Evolutionary conservation across 495 filamentous ascomycete genomes (phyloP), one percentile per base, ranked within the genome.

Genomic region (Penicillium desertorum): DNA sequence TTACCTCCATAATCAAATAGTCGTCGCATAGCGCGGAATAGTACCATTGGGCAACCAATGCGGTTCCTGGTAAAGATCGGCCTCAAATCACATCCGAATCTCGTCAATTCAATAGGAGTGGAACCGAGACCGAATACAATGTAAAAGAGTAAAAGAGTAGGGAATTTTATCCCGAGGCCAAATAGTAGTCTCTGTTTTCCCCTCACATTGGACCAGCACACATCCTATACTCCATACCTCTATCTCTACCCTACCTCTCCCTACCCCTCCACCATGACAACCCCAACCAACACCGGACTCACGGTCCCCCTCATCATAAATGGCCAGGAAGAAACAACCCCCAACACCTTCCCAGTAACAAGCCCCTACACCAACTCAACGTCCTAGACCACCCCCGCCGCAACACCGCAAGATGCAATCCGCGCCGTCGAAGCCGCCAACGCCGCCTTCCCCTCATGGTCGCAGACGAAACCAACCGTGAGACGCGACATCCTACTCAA

Each of bases 401-500:
- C 88, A 32, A 79, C 81, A 10, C 73, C 83, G 17, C 61, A 70
- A 23, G 86, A 93, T 56, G 88, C 84, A 39, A 64, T 78, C 25
- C 71, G 77, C 20, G 89, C 89, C 30, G 73, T 90, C 25, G 73
- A 82, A 23, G 80, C 89, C 1, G 90, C 91, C 0, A 73, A 83
- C 30, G 75, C 78, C 4, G 91, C 91, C 6, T 88, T 90, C 68
- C 80, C 81, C 48, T 64, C 82, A 57, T 96, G 92, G 92, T 81
- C 79, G 39, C 76, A 81, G 44, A 84, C 85, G 0, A 85, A 84
- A 36, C 83, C 87, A 8, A 67, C 76, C 19, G 61, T 72, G 32
- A 85, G 89, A 23, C 87, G 90, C 27, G 82, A 90, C 61, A 84
- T 96, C 65, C 77, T 96, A 45, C 75, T 90, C 52, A 87, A 85